Percentiles rank a stretch among this genome's conserved stretches.
These are phyloP conservation scores for Cryptomeria japonica DNA, from an alignment of 75 land plant genomes.

Conservation along the genomic window DNA sequence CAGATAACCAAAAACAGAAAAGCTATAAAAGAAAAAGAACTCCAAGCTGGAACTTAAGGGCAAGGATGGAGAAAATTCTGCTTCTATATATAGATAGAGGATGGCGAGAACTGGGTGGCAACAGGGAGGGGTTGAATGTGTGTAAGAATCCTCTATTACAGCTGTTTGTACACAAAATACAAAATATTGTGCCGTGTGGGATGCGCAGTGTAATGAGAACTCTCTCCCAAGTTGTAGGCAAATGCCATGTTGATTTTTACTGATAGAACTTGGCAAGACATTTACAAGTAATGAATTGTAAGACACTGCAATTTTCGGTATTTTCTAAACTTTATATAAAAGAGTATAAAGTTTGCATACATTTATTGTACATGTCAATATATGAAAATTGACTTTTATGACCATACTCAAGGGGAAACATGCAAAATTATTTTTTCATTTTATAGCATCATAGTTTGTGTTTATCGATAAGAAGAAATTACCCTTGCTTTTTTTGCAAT, in stretches of 20 bases:
- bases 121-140: background rate
- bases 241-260: background rate
- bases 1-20: too few species aligned
- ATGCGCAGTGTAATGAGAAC: background rate
- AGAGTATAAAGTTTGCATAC: background rate
- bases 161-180: background rate
- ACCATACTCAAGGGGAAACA: background rate
- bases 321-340: too few species aligned
- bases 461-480: background rate
- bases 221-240: background rate
- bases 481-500: conserved; percentile 47
- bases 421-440: too few species aligned
- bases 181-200: background rate
- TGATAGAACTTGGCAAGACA: background rate
- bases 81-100: too few species aligned
- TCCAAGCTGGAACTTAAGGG: too few species aligned
- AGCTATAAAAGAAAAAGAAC: too few species aligned
- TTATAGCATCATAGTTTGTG: background rate
- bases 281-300: background rate
- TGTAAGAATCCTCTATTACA: background rate
- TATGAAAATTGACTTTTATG: background rate
- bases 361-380: background rate
- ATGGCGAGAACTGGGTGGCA: too few species aligned
- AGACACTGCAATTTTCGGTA: background rate
- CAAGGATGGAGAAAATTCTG: too few species aligned